phyloP scores from a whole-genome alignment of 352 stramenopile genomes.

The Pythium apleroticum region DNA sequence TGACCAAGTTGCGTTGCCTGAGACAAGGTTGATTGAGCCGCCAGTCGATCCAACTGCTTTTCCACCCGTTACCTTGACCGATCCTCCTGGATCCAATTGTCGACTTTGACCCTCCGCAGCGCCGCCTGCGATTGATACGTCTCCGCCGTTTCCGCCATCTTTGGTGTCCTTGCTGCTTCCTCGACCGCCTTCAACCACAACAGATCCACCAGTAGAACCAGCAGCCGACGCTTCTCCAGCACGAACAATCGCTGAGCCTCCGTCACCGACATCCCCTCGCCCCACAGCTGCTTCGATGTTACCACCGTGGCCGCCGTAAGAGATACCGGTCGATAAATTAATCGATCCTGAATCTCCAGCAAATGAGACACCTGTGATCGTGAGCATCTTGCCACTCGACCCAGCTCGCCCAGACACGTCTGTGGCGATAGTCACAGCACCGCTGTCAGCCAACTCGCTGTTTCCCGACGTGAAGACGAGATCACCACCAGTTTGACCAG shows the following conservation, averaged over 20 bases:
- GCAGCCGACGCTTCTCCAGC: slow-evolving; percentile 59
- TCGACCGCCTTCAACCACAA: slow-evolving; percentile 44
- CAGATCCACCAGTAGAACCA: slow-evolving; percentile 44
- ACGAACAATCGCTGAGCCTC: slow-evolving; percentile 64
- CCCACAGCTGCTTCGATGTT: slow-evolving; percentile 68
- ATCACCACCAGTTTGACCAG: slow-evolving; percentile 61
- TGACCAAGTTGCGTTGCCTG: slow-evolving; percentile 53
- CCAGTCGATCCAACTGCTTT: slow-evolving; percentile 52
- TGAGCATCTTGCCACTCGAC: slow-evolving; percentile 66
- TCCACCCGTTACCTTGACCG: slow-evolving; percentile 45
- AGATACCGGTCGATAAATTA: slow-evolving; percentile 62
- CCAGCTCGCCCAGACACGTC: slow-evolving; percentile 71
- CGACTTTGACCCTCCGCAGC: slow-evolving; percentile 47
- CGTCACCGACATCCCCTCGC: slow-evolving; percentile 42
- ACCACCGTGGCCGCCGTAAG: slow-evolving; percentile 57
- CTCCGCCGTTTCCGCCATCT: slow-evolving; percentile 66
- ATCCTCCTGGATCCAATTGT: slow-evolving; percentile 47
- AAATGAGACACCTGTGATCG: slow-evolving; percentile 57
- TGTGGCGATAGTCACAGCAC: slow-evolving; percentile 71
- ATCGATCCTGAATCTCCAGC: slow-evolving; percentile 72
- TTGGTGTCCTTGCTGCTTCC: slow-evolving; percentile 47
- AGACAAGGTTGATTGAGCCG: slow-evolving; percentile 47
- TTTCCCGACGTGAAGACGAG: slow-evolving; percentile 78
- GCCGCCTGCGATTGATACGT: slow-evolving; percentile 64
- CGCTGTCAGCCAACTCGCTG: slow-evolving; percentile 68